Base-by-base conservation (phyloP, 2,329 filamentous ascomycete genomes). In the Bipolaris gigantea region DNA sequence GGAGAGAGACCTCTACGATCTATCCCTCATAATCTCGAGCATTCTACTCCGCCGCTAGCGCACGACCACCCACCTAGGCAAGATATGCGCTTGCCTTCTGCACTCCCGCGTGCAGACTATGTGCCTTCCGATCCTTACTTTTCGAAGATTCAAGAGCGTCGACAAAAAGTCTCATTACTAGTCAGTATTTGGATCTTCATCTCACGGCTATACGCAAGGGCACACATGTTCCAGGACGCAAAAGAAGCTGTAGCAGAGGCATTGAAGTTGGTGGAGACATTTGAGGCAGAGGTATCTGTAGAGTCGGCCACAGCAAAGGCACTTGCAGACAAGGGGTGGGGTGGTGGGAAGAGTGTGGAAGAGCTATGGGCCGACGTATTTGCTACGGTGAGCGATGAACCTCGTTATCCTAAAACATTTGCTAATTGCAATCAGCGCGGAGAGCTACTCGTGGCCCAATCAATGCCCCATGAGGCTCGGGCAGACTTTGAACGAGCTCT, bases 161-260 rank as follows among this genome's bases (percentile, higher is more conserved):
- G 80, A 49, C 82, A 85, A 53, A 81, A 80, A 15, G 76, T 85
- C 11, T 79, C 79, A 4, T 69, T 87, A 10, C 75, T 99, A 15
- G 79, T 92, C 18, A 88, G 88, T 61, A 86, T 97, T 30, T 99
- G 94, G 94, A 80, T 97, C 8, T 88, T 94, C 70, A 91, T 97
- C 57, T 89, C 91, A 2, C 89, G 89, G 0, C 87, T 97, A 60
- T 99, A 97, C 70, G 85, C 91, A 25, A 85, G 91, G 48, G 90
- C 93, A 7, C 84, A 83, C 8, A 85, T 95, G 78, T 85, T 85
- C 50, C 88, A 92, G 18, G 93, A 97, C 71, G 86, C 89, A 11
- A 85, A 84, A 63, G 89, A 87, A 48, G 91, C 93, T 6, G 84
- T 92, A 25, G 82, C 85, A 10, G 94, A 97, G 78, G 94, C 93